Conservation (phyloP, 352 stramenopile genomes). For the Phytophthora foliorum region DNA sequence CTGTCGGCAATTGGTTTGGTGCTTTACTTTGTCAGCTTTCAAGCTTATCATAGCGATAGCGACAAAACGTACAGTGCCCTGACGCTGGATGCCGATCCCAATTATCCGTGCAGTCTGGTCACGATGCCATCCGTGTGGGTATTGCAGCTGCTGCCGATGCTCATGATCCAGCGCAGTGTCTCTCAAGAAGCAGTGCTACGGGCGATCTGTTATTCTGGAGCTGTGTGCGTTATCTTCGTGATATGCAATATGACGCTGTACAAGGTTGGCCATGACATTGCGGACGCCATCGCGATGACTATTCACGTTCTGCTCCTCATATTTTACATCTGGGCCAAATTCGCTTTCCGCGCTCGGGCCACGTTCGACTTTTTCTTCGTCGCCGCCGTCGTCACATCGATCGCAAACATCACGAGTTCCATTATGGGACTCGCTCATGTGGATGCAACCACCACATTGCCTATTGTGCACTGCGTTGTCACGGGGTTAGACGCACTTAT, state of each 20-base stretch:
- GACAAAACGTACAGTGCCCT: constrained; percentile 24
- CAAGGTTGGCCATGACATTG: constrained; percentile 53
- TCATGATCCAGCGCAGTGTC: constrained; percentile 89
- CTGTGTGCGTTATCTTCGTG: constrained; percentile 63
- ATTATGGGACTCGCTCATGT: constrained; percentile 52
- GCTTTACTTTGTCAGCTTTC: constrained; percentile 66
- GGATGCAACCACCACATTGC: constrained; percentile 33
- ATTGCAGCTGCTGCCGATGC: constrained; percentile 81
- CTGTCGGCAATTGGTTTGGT: constrained; percentile 62
- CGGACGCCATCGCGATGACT: constrained; percentile 61
- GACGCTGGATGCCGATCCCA: constrained; percentile 25
- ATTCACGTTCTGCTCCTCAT: constrained; percentile 65
- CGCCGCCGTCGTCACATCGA: constrained; percentile 53
- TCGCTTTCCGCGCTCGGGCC: constrained; percentile 73
- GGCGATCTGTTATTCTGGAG: constrained; percentile 75
- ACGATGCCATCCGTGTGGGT: constrained; percentile 78
- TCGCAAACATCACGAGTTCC: constrained; percentile 61
- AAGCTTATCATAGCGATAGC: constrained; percentile 36
- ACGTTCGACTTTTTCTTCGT: constrained; percentile 91
- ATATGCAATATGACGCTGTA: constrained; percentile 72
- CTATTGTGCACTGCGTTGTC: constrained; percentile 62
- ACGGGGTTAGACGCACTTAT: constrained; percentile 67
- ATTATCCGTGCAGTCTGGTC: constrained; percentile 69
- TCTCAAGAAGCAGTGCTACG: constrained; percentile 79
- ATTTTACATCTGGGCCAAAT: constrained; percentile 89